Evolutionary conservation across 176 grass and related monocot species (phyloP).

Genomic region (Typha latifolia): DNA sequence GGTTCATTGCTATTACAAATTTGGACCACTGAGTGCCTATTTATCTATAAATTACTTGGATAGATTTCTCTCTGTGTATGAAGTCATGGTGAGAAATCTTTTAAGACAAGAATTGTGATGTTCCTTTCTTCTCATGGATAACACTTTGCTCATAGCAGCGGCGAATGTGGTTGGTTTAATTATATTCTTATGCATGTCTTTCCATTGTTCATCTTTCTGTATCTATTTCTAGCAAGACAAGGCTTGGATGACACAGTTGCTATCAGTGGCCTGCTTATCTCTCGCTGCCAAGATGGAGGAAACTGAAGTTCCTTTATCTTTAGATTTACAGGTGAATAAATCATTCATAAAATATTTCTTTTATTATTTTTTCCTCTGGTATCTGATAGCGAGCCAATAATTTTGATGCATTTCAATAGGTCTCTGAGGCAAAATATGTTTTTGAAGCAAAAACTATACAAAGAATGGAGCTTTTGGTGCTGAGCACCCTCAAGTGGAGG

Average conservation of each 20-base stretch:
- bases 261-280: slow-evolving; percentile 74
- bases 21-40: slow-evolving; percentile 71
- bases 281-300: slow-evolving; percentile 87
- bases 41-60: slow-evolving; percentile 86
- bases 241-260: slow-evolving; percentile 61
- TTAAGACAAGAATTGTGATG: neutral
- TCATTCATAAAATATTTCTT: neutral
- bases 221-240: slow-evolving; percentile 43
- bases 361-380: neutral
- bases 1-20: slow-evolving; percentile 77
- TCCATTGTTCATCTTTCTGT: slow-evolving; percentile 8
- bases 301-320: slow-evolving; percentile 42
- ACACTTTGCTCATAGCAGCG: neutral
- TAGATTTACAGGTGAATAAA: slow-evolving; percentile 63
- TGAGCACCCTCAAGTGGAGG: slow-evolving; percentile 58
- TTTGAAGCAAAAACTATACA: slow-evolving; percentile 55
- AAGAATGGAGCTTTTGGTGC: slow-evolving; percentile 68
- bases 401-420: slow-evolving; percentile 21
- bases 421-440: slow-evolving; percentile 20
- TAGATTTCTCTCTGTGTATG: slow-evolving; percentile 63
- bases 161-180: slow-evolving; percentile 3
- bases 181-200: slow-evolving; percentile 12
- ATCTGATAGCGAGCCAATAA: neutral
- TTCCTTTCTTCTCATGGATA: neutral
- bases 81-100: slow-evolving; percentile 53